Evolutionary conservation across 1,139 yeast species (phyloP), one percentile per base, ranked within the genome.

Genomic region (Arxiozyma telluris): DNA sequence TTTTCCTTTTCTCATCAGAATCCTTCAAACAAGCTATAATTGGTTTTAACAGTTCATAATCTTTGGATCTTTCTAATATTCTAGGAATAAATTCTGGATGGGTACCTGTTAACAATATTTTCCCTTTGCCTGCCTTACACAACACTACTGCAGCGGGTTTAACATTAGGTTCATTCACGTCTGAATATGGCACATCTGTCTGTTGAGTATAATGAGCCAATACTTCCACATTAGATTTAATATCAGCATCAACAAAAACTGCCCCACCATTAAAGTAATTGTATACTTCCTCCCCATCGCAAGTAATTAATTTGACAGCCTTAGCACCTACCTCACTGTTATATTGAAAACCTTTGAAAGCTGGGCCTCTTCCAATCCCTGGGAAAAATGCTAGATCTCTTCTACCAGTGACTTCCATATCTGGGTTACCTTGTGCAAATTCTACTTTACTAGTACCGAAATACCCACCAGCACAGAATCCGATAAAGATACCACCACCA

Each of bases 391-490:
- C 77, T 62, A 94, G 73, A 59, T 93, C 97, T 60, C 98, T 75
- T 0, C 84, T 69, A 0, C 98, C 98, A 48, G 84, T 76, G 2
- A 93, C 96, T 64, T 91, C 98, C 77, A 87, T 71, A 1, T 56
- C 58, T 0, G 79, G 76, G 58, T 83, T 76, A 1, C 93, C 94
- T 25, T 79, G 82, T 62, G 89, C 96, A 68, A 93, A 94, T 65
- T 93, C 98, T 59, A 87, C 83, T 50, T 84, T 70, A 0, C 76
- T 69, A n/a, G 90, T 77, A 0, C 84, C 93, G 65, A 80, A 93
- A 70, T 94, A 93, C 0, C 87, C 98, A 41, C 99, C 99, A n/a
- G 98, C 96, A 71, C 98, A 93, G 59, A 93, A 80, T 0, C 98
- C 98, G 41, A 93, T 68, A 64, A 75, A 89, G 53, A 76, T 73